Evolutionary conservation across 352 stramenopile genomes (phyloP).

Genomic region (Phytophthora quininea): DNA sequence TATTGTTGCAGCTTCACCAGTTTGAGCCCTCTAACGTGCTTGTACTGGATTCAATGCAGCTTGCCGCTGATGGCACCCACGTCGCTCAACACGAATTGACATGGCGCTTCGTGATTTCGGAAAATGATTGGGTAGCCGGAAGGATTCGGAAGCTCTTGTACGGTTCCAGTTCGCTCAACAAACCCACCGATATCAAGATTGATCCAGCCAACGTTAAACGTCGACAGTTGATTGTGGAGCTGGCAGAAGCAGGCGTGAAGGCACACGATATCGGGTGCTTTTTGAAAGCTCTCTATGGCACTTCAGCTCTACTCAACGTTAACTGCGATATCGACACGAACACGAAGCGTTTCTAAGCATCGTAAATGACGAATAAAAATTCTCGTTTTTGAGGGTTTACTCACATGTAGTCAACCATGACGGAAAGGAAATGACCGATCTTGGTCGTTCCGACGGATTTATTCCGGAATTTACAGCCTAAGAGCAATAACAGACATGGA

Average conservation of each 20-base stretch:
- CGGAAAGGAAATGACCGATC: too few species aligned
- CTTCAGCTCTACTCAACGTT: background rate
- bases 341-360: too few species aligned
- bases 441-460: too few species aligned
- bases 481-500: too few species aligned
- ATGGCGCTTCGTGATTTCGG: background rate
- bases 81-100: background rate
- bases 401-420: too few species aligned
- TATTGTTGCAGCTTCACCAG: too few species aligned
- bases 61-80: background rate
- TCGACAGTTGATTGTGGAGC: slow-evolving; percentile 12
- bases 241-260: slow-evolving; percentile 1
- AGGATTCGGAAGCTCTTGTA: slow-evolving; percentile 10
- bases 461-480: too few species aligned
- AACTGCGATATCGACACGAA: background rate
- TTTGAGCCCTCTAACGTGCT: too few species aligned
- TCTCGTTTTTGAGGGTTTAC: too few species aligned
- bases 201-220: background rate
- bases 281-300: slow-evolving; percentile 3
- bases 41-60: too few species aligned
- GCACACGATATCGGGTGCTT: background rate
- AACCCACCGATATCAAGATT: background rate
- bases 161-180: background rate
- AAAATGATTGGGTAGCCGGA: background rate
- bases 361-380: too few species aligned